Conservation (phyloP, 2,329 filamentous ascomycete species). For the Hysterium pulicare region DNA sequence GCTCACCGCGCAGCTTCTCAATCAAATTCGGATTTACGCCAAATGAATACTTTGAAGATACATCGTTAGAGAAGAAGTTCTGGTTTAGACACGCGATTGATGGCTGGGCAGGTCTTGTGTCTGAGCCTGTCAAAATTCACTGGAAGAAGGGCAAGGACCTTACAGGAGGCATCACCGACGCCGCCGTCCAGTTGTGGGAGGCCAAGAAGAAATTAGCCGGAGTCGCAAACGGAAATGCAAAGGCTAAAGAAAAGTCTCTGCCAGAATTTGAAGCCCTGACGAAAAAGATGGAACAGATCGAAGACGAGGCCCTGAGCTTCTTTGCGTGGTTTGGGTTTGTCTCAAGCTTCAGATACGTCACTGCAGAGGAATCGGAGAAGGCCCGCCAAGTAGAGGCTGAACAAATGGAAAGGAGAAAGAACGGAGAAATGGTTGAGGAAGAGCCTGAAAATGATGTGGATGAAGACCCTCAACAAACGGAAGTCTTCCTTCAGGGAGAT, state of each 20-base stretch:
- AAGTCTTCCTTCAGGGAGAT: slow-evolving; percentile 86
- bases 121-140: slow-evolving; percentile 80
- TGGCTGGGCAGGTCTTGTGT: slow-evolving; percentile 74
- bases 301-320: slow-evolving; percentile 70
- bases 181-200: slow-evolving; percentile 67
- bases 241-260: slow-evolving; percentile 51
- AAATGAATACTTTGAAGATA: slow-evolving; percentile 80
- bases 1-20: slow-evolving; percentile 76
- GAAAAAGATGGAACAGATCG: slow-evolving; percentile 54
- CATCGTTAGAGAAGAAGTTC: slow-evolving; percentile 84
- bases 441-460: slow-evolving; percentile 60
- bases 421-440: slow-evolving; percentile 38
- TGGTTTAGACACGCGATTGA: slow-evolving; percentile 71
- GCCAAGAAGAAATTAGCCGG: slow-evolving; percentile 47
- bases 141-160: slow-evolving; percentile 77
- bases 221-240: slow-evolving; percentile 22
- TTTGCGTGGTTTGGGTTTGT: slow-evolving; percentile 85
- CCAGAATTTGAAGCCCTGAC: slow-evolving; percentile 55
- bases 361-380: slow-evolving; percentile 66
- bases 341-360: slow-evolving; percentile 61
- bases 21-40: slow-evolving; percentile 70
- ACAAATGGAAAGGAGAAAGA: slow-evolving; percentile 48
- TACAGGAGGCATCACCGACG: slow-evolving; percentile 73
- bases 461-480: slow-evolving; percentile 64
- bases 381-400: slow-evolving; percentile 61